Percentiles rank a stretch among this genome's conserved stretches.
phyloP scores from a whole-genome alignment of 495 filamentous ascomycete genomes.

The Hypomontagnella monticulosa region DNA sequence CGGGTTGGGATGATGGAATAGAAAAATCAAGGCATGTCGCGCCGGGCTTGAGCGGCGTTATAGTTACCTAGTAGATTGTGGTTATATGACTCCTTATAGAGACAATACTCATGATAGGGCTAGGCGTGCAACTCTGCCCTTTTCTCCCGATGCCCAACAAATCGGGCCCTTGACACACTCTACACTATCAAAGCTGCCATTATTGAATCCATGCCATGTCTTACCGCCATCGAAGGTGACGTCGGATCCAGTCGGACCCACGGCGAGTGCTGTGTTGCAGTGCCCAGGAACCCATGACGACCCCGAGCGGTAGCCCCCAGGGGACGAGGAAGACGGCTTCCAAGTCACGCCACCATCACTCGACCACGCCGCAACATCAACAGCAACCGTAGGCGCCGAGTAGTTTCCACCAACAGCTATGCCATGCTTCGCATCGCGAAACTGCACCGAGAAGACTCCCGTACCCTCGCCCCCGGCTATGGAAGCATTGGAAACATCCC shows the following conservation, averaged over 20 bases:
- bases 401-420: conserved; percentile 40
- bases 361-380: conserved; percentile 30
- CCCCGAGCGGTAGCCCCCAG: conserved; percentile 37
- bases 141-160: conserved; percentile 39
- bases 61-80: too few relatives aligned
- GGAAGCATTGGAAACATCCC: conserved; percentile 33
- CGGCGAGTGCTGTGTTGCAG: conserved; percentile 22
- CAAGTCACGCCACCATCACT: conserved; percentile 33
- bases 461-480: conserved; percentile 29
- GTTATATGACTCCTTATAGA: neutral
- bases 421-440: conserved; percentile 30
- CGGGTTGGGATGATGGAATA: too few relatives aligned
- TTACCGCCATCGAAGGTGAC: conserved; percentile 27
- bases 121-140: conserved; percentile 30
- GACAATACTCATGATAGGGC: neutral
- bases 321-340: conserved; percentile 22
- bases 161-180: conserved; percentile 24
- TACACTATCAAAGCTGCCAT: conserved; percentile 39
- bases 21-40: too few relatives aligned
- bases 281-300: conserved; percentile 27
- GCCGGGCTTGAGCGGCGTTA: too few relatives aligned
- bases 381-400: conserved; percentile 7
- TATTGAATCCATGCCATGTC: conserved; percentile 33
- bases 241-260: conserved; percentile 37
- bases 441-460: conserved; percentile 40